Percentiles rank a stretch among this genome's conserved stretches.
phyloP scores from a whole-genome alignment of 805 yeast species.

The Kregervanrija delftensis region DNA sequence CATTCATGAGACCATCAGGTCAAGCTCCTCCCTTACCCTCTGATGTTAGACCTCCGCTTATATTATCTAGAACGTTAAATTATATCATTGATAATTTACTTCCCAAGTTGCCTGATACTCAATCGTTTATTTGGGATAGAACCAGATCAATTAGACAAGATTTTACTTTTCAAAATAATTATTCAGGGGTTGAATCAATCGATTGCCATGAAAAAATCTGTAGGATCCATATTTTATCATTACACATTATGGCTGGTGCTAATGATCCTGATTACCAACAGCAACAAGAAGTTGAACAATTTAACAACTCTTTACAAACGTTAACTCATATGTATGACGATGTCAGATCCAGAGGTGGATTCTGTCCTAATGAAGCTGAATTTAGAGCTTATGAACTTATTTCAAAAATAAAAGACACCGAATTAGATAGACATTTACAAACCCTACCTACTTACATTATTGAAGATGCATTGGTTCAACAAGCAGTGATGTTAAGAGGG shows the following conservation, averaged over 20 bases:
- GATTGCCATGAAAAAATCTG: conserved; percentile 91
- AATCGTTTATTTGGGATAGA: conserved; percentile 93
- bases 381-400: conserved; percentile 82
- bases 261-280: conserved; percentile 67
- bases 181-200: conserved; percentile 86
- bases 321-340: conserved; percentile 82
- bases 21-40: conserved; percentile 97
- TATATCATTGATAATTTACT: conserved; percentile 63
- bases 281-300: conserved; percentile 93
- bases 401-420: conserved; percentile 78
- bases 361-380: conserved; percentile 82
- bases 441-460: conserved; percentile 53
- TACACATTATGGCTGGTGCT: conserved; percentile 80
- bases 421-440: conserved; percentile 70
- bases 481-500: conserved; percentile 66
- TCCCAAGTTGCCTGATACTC: conserved; percentile 70
- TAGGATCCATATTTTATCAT: conserved; percentile 71
- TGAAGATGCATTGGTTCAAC: conserved; percentile 50
- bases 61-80: conserved; percentile 58
- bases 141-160: conserved; percentile 96
- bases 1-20: conserved; percentile 95
- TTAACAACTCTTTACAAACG: conserved; percentile 86
- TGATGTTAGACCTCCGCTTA: conserved; percentile 89
- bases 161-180: conserved; percentile 92
- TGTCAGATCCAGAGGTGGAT: conserved; percentile 60